Percentiles rank a stretch among this genome's conserved stretches.
Evolutionary conservation across 495 filamentous ascomycete genomes (phyloP).

Genomic region (Penicillium canescens): DNA sequence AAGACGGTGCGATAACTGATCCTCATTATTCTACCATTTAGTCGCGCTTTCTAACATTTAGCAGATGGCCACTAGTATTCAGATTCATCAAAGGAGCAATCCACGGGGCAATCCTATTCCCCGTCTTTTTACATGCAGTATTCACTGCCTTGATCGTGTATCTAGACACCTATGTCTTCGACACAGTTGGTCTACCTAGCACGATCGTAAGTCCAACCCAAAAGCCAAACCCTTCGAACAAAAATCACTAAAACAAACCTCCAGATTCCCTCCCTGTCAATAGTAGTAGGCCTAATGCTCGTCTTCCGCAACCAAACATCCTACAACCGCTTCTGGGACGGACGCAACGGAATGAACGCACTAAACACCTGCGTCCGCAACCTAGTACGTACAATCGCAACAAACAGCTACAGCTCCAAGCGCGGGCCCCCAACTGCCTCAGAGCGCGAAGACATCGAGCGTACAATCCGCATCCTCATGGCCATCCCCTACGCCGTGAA

Average conservation of each 20-base stretch:
- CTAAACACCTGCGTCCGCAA: conserved; percentile 64
- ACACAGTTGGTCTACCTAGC: conserved; percentile 59
- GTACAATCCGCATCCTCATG: conserved; percentile 59
- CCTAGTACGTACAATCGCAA: conserved; percentile 59
- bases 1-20: conserved; percentile 39
- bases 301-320: conserved; percentile 74
- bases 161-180: conserved; percentile 56
- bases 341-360: conserved; percentile 58
- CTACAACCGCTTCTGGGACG: conserved; percentile 74
- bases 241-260: not conserved
- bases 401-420: conserved; percentile 35
- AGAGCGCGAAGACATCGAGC: conserved; percentile 62
- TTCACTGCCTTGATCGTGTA: conserved; percentile 66
- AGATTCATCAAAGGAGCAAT: conserved; percentile 78
- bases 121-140: conserved; percentile 63
- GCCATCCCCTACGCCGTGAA: conserved; percentile 76
- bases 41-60: not conserved
- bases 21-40: not conserved
- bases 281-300: conserved; percentile 79
- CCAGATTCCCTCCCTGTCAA: conserved; percentile 72
- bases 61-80: conserved; percentile 70
- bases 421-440: conserved; percentile 23
- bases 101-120: conserved; percentile 62
- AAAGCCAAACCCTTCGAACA: not conserved
- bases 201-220: conserved; percentile 53